Conservation (phyloP, 805 yeast species). For the Blastobotrys americana region DNA sequence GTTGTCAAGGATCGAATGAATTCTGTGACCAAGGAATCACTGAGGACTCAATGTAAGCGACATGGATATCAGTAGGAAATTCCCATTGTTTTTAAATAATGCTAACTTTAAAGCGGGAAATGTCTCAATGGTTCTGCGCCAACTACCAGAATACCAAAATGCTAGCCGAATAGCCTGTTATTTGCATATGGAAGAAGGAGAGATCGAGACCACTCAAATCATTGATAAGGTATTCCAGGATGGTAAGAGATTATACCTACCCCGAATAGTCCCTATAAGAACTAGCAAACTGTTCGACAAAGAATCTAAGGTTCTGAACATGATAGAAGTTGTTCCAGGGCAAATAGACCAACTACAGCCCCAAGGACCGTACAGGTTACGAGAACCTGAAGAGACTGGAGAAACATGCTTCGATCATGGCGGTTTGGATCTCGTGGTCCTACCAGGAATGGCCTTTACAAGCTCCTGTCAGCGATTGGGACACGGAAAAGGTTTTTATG, state of each 20-base stretch:
- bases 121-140: constrained; percentile 17
- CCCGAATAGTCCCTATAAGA: constrained; percentile 47
- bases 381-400: constrained; percentile 52
- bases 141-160: constrained; percentile 33
- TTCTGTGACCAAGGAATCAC: not conserved
- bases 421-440: constrained; percentile 62
- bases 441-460: constrained; percentile 85
- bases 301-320: constrained; percentile 43
- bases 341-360: constrained; percentile 48
- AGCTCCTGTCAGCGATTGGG: constrained; percentile 54
- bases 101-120: constrained; percentile 4
- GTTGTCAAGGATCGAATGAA: constrained; percentile 6
- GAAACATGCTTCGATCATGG: constrained; percentile 18
- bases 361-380: constrained; percentile 56
- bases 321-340: constrained; percentile 43
- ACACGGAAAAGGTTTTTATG: constrained; percentile 92
- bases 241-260: constrained; percentile 40
- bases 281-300: constrained; percentile 28
- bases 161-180: constrained; percentile 56
- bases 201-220: constrained; percentile 53
- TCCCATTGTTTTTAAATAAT: not conserved
- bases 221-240: constrained; percentile 45
- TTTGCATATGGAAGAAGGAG: constrained; percentile 70
- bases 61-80: too few species aligned
- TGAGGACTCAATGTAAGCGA: constrained; percentile 2